Base-by-base conservation (phyloP, 495 filamentous ascomycete genomes). In the Trichoderma parareesei region DNA sequence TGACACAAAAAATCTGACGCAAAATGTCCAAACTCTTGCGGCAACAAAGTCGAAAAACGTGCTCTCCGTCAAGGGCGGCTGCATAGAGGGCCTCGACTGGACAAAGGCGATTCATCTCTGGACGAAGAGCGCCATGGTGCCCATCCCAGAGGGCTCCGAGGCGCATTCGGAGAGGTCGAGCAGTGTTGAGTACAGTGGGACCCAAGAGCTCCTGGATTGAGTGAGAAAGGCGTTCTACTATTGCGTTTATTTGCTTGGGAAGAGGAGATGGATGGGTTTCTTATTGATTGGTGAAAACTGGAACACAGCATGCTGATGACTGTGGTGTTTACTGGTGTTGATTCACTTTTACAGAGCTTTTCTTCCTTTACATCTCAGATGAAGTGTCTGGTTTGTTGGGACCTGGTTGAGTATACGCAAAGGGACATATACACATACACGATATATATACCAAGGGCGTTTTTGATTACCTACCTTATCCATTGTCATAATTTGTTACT, bases 51-150 rank as follows among this genome's bases (percentile, higher is more conserved):
- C 79, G 49, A 78, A 79, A 46, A 74, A 80, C 53, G 79, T 81
- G 35, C 76, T 85, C 38, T 81, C 78, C 60, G 80, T 88, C 33
- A 88, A 88, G 65, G 84, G 84, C 1, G 85, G 84, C 27, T 88
- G 85, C 66, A 75, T 89, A 60, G 80, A 83, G 41, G 83, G 75
- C 4, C 70, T 88, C 42, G 81, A 85, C 68, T 83, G 86, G 82
- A 75, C 68, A 6, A 68, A 67, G 5, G 83, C 83, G 11, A 80
- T 79, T 53, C 85, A 88, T 74, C 84, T 88, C 57, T 88, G 85
- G 84, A 83, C 81, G 11, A 79, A 83, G 67, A 75, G 79, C 41
- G 85, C 85, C 62, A 83, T 88, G 77, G 75, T 87, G 2, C 81
- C 84, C 18, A 87, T 88, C 63, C 85, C 85, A 0, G 83, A 85